phyloP scores from a whole-genome alignment of 805 yeast genomes.

The Kodamaea neixiangensis region DNA sequence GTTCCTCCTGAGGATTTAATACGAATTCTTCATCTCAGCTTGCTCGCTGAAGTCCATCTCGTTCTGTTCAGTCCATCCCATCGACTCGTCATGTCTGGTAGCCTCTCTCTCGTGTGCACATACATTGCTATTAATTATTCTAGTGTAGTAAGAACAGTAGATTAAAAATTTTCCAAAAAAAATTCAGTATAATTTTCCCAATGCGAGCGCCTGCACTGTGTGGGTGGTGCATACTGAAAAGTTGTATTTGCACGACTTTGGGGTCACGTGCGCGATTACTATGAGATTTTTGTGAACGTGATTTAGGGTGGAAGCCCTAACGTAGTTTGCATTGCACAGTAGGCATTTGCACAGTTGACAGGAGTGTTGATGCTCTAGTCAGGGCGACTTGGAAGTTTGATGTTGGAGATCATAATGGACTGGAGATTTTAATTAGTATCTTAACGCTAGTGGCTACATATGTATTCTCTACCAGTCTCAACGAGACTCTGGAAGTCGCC shows the following conservation, averaged over 20 bases:
- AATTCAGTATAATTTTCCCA: slow-evolving; percentile 9
- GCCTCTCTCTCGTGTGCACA: slow-evolving; percentile 9
- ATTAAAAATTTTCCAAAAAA: slow-evolving; percentile 12
- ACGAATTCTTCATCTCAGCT: neutral
- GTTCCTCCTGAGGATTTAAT: neutral
- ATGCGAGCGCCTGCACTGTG: slow-evolving; percentile 1
- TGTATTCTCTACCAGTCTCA: no score
- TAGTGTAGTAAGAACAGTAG: slow-evolving; percentile 14
- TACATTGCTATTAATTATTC: slow-evolving; percentile 18
- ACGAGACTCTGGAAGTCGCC: no score
- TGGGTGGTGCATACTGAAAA: neutral
- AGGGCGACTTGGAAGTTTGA: no score
- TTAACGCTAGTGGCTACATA: no score
- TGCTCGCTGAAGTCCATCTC: neutral
- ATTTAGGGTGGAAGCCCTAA: slow-evolving; percentile 9
- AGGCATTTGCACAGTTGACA: neutral
- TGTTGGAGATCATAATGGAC: no score
- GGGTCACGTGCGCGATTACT: slow-evolving; percentile 10
- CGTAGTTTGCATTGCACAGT: neutral
- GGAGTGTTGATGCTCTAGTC: no score
- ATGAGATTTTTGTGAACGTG: neutral
- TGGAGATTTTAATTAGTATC: no score
- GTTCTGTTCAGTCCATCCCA: neutral
- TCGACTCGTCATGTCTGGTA: neutral
- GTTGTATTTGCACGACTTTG: neutral